phyloP scores from a whole-genome alignment of 2,329 filamentous ascomycete genomes.

The Aspergillus glaucus region DNA sequence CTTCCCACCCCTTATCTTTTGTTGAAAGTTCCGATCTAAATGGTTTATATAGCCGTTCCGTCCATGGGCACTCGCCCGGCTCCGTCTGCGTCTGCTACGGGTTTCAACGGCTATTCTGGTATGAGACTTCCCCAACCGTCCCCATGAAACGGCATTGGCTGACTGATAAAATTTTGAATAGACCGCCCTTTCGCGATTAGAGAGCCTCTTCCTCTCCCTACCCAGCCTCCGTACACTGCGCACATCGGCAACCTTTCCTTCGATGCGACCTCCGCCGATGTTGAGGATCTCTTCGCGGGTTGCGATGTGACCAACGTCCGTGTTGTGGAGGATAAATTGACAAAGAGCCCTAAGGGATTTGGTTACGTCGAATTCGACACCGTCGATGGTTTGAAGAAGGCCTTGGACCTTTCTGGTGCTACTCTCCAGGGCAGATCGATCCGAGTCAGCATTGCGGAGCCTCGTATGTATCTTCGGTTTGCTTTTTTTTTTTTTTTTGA shows the following conservation, averaged over 20 bases:
- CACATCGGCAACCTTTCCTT: constrained; percentile 96
- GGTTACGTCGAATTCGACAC: constrained; percentile 92
- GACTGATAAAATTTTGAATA: constrained; percentile 6
- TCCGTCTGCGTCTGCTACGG: constrained; percentile 27
- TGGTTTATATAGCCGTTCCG: constrained; percentile 30
- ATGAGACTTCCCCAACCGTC: constrained; percentile 18
- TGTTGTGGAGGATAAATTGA: constrained; percentile 93
- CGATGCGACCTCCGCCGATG: constrained; percentile 76
- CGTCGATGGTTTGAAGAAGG: constrained; percentile 84
- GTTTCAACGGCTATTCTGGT: constrained; percentile 32
- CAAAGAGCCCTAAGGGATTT: constrained; percentile 92
- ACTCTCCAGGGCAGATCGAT: constrained; percentile 84
- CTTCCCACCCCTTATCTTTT: constrained; percentile 1
- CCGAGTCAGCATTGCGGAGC: constrained; percentile 91
- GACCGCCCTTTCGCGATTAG: constrained; percentile 38
- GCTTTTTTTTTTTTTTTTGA: not conserved
- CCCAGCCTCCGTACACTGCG: constrained; percentile 89
- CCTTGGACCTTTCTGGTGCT: constrained; percentile 72
- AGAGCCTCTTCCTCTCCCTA: constrained; percentile 78
- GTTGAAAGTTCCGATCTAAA: constrained; percentile 13
- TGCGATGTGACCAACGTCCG: constrained; percentile 87
- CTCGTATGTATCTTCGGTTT: constrained; percentile 57
- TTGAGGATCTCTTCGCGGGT: constrained; percentile 76
- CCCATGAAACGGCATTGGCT: constrained; percentile 5
- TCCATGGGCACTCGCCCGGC: constrained; percentile 43